phyloP scores from a whole-genome alignment of 2,329 filamentous ascomycete species.

The Biscogniauxia sp. region DNA sequence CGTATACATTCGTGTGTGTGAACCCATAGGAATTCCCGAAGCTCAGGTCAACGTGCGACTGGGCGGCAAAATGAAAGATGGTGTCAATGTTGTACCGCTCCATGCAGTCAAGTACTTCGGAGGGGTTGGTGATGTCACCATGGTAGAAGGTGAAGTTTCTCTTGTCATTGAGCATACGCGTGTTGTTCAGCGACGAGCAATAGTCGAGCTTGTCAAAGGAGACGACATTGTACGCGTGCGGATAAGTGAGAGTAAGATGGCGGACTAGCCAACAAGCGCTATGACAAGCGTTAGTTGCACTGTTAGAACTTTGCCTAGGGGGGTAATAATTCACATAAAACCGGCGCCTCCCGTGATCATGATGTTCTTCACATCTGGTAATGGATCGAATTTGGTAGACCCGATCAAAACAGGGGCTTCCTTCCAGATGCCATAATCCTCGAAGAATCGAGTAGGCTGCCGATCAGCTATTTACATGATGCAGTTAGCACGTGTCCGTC shows the following conservation, averaged over 20 bases:
- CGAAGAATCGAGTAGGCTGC: constrained; percentile 43
- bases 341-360: constrained; percentile 82
- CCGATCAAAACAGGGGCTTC: constrained; percentile 68
- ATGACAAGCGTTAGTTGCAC: constrained; percentile 22
- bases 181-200: constrained; percentile 79
- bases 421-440: constrained; percentile 66
- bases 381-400: constrained; percentile 67
- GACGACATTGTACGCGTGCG: constrained; percentile 71
- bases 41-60: constrained; percentile 78
- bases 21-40: constrained; percentile 82
- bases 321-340: constrained; percentile 65
- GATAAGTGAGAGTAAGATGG: constrained; percentile 72
- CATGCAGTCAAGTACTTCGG: constrained; percentile 68
- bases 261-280: constrained; percentile 82
- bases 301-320: constrained; percentile 2
- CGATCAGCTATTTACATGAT: constrained; percentile 5
- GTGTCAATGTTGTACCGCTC: constrained; percentile 73
- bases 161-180: constrained; percentile 62
- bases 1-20: constrained; percentile 78
- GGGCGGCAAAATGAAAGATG: constrained; percentile 81
- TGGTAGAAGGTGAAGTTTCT: constrained; percentile 78
- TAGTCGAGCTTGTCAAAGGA: constrained; percentile 86
- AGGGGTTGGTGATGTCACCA: constrained; percentile 72
- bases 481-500: constrained; percentile 9
- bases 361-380: constrained; percentile 71